Evolutionary conservation across 192 early-diverging fungal species (phyloP).

Genomic region (Lobosporangium transversale): DNA sequence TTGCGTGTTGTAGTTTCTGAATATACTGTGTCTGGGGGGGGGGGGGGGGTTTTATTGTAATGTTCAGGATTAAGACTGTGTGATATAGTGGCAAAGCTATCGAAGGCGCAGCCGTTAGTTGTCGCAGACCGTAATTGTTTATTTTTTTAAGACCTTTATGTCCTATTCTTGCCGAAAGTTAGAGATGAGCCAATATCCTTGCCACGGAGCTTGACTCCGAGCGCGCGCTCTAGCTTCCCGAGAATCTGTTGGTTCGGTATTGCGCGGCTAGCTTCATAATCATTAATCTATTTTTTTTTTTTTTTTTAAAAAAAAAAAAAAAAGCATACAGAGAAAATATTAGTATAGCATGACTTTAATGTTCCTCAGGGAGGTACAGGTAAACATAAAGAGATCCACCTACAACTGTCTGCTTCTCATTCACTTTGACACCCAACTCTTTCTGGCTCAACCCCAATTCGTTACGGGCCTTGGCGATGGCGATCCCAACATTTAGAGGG

Average conservation of each 20-base stretch:
- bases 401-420: conserved; percentile 90
- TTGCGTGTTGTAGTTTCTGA: too few relatives aligned
- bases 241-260: conserved; percentile 94
- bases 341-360: not conserved
- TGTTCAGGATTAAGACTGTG: too few relatives aligned
- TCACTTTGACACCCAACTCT: conserved; percentile 88
- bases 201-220: conserved; percentile 91
- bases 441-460: conserved; percentile 86
- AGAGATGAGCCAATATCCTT: conserved; percentile 61
- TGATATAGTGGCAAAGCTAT: too few relatives aligned
- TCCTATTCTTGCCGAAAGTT: conserved; percentile 46
- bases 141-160: too few relatives aligned
- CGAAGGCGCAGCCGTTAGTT: too few relatives aligned
- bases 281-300: conserved; percentile 82
- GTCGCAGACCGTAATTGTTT: too few relatives aligned
- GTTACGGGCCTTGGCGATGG: conserved; percentile 83
- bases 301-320: too few relatives aligned
- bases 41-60: too few relatives aligned
- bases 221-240: conserved; percentile 85
- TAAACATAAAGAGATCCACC: conserved; percentile 15
- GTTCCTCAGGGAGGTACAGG: not conserved
- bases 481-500: conserved; percentile 76
- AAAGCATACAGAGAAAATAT: not conserved
- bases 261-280: conserved; percentile 88
- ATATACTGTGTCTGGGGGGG: too few relatives aligned